phyloP scores from a whole-genome alignment of 192 early-diverging fungal species.

The Martensiomyces pterosporus region DNA sequence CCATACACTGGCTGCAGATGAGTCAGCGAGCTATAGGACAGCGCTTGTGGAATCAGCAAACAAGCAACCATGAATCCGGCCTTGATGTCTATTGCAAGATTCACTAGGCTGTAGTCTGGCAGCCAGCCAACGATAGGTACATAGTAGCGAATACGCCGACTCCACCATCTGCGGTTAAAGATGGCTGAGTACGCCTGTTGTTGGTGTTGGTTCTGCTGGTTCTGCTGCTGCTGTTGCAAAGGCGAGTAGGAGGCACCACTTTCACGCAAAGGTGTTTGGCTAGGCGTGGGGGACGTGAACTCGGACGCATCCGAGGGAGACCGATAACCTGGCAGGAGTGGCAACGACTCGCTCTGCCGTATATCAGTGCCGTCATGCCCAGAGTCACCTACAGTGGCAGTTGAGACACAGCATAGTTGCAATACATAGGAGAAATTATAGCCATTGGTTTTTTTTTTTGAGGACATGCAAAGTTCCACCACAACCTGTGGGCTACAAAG shows the following conservation, averaged over 20 bases:
- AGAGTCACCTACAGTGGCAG: not conserved
- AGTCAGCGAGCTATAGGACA: constrained; percentile 90
- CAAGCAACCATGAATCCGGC: constrained; percentile 84
- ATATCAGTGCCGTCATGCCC: not conserved
- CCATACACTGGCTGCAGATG: constrained; percentile 85
- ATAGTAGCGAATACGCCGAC: constrained; percentile 76
- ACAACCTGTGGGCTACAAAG: no score
- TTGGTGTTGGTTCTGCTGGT: not conserved
- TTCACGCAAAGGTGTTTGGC: constrained; percentile 15
- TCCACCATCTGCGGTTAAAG: constrained; percentile 36
- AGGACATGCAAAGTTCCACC: no score
- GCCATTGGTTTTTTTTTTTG: no score
- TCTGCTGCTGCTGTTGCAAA: constrained; percentile 13
- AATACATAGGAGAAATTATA: no score
- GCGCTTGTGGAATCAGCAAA: constrained; percentile 66
- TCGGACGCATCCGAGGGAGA: constrained; percentile 9
- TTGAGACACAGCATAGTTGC: no score
- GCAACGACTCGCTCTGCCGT: constrained; percentile 12
- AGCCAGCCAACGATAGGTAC: constrained; percentile 92
- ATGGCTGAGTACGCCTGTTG: constrained; percentile 8
- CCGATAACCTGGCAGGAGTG: constrained; percentile 16
- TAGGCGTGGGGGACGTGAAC: constrained; percentile 16
- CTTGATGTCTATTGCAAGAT: constrained; percentile 70
- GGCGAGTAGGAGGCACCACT: no score
- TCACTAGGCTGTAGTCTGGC: constrained; percentile 64